phyloP scores from a whole-genome alignment of 225 moss, liverwort and hornwort species.

The Anthoceros angustus region DNA sequence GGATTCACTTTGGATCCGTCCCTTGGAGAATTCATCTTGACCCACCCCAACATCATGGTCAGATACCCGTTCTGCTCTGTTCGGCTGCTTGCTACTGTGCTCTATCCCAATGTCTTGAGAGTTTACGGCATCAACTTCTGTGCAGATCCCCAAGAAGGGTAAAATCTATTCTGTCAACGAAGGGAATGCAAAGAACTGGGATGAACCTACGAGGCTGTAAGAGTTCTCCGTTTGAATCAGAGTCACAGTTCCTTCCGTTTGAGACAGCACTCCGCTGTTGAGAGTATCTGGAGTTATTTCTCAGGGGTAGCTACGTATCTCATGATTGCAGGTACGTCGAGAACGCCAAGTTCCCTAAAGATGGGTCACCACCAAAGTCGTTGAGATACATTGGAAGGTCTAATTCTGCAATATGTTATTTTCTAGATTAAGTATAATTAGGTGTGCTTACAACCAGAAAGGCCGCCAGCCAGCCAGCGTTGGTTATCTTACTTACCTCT shows the following conservation, averaged over 20 bases:
- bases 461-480: background rate
- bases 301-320: background rate
- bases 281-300: background rate
- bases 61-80: background rate
- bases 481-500: background rate
- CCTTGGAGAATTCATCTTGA: slow-evolving; percentile 96
- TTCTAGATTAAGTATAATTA: background rate
- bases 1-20: slow-evolving; percentile 95
- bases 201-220: slow-evolving; percentile 65
- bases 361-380: slow-evolving; percentile 80
- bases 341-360: slow-evolving; percentile 77
- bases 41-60: slow-evolving; percentile 76
- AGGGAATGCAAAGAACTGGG: slow-evolving; percentile 96
- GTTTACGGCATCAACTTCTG: background rate
- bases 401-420: background rate
- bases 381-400: slow-evolving; percentile 97
- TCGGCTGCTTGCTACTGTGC: background rate
- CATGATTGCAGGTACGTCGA: slow-evolving; percentile 41
- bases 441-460: no score
- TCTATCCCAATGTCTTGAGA: background rate
- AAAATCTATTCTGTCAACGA: slow-evolving; percentile 98
- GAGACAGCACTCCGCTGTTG: background rate
- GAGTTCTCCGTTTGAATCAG: no score
- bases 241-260: background rate
- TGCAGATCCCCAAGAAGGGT: slow-evolving; percentile 81